Base-by-base conservation (phyloP, 2,329 filamentous ascomycete species). In the Sclerotinia borealis region DNA sequence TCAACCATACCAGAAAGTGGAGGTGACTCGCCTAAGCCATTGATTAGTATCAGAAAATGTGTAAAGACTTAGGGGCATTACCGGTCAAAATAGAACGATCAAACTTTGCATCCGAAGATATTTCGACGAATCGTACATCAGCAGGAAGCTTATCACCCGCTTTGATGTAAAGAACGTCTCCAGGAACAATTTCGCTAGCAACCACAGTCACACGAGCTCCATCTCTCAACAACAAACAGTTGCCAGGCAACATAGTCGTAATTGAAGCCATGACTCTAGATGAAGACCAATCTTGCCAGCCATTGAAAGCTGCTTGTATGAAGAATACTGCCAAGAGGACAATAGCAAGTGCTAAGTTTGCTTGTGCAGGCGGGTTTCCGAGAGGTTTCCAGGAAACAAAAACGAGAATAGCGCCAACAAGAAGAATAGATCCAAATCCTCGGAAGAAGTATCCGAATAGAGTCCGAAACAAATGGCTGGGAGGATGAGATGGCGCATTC, bases 341-440 rank as follows among this genome's bases (percentile, higher is more conserved):
- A 69, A 91, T 89, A 1, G 86, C 89, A 25, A 93, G 79, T 0
- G 88, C 89, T 67, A 85, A 68, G 72, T 93, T 93, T 9, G 89
- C 88, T 13, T 81, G 69, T 0, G 85, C 81, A 1, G 89, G 89
- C 17, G 89, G 89, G 7, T 88, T 72, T 7, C 89, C 89, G 0
- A 92, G 82, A 0, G 89, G 90, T 66, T 84, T 86, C 88, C 89
- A 92, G 1, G 88, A 85, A 61, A 92, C 76, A 69, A 91, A 90
- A 59, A 92, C 89, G 3, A 92, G 79, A 43, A 92, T 81, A 36
- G 82, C 80, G 29, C 87, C 89, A 4, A 86, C 71, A 10, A 92
- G 79, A 4, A 93, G 79, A 58, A 93, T 84, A 1, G 84, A 80
- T 3, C 90, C 89, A 68, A 92, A 93, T 1, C 89, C 89, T 67